A percentile compares a stretch with the other conserved stretches of the same genome.
Conservation (phyloP, 2,329 filamentous ascomycete genomes). For the Cladophialophora psammophila region DNA sequence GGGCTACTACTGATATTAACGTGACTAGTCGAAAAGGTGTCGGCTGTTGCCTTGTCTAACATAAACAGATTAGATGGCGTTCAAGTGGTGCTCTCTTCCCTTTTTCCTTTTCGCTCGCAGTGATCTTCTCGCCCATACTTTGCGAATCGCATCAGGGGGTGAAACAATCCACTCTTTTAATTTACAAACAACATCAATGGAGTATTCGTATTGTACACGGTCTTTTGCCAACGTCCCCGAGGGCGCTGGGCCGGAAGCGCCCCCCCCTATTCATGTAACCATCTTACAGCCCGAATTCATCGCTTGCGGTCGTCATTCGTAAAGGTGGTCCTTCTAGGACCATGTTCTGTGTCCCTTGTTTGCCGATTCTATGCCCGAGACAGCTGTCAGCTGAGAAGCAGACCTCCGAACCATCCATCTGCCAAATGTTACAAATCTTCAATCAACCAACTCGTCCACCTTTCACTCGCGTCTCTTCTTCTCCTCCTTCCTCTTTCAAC, state of each 20-base stretch:
- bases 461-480: slow-evolving; percentile 1
- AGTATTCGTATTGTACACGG: not conserved
- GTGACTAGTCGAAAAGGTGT: no score
- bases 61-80: no score
- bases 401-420: slow-evolving; percentile 4
- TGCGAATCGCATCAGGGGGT: not conserved
- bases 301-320: slow-evolving; percentile 3
- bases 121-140: not conserved
- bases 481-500: not conserved
- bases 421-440: slow-evolving; percentile 27
- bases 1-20: no score
- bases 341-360: not conserved
- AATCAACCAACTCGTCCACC: slow-evolving; percentile 29
- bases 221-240: not conserved
- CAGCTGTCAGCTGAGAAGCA: not conserved
- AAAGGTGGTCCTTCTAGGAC: not conserved
- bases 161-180: not conserved
- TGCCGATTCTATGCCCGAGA: not conserved
- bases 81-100: no score
- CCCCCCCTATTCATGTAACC: not conserved
- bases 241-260: not conserved
- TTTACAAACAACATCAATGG: not conserved
- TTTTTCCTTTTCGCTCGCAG: no score
- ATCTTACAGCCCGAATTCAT: slow-evolving; percentile 3
- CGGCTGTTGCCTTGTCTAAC: no score